Conservation (phyloP, 176 grass and related monocot genomes). For the Carex kokanica region DNA sequence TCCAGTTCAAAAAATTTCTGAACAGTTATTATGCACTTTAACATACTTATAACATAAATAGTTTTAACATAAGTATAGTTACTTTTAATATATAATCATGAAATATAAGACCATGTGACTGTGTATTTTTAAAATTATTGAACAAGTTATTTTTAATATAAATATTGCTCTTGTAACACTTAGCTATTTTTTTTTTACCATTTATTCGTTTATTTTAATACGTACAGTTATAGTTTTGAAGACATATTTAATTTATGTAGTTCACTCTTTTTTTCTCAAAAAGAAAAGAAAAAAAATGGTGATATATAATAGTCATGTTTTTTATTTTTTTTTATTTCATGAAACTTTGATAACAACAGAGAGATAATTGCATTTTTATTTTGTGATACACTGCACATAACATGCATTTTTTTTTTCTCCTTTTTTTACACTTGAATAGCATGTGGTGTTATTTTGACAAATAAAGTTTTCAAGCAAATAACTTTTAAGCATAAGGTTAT, state of each 20-base stretch:
- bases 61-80: no score
- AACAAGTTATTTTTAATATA: no score
- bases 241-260: not conserved
- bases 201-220: no score
- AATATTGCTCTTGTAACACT: no score
- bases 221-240: no score
- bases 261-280: not conserved
- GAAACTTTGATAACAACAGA: not conserved
- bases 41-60: no score
- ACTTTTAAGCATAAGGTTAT: not conserved
- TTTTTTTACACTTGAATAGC: not conserved
- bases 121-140: no score
- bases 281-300: not conserved
- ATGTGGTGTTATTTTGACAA: not conserved
- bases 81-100: no score
- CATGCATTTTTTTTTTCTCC: not conserved
- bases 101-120: no score
- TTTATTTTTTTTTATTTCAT: not conserved
- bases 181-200: no score
- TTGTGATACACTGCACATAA: not conserved
- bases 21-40: no score
- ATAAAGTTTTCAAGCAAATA: not conserved
- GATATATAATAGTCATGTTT: not conserved
- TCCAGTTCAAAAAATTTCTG: no score
- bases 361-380: not conserved